Conservation (phyloP, 2,329 filamentous ascomycete species). For the Xylariaceae sp. region DNA sequence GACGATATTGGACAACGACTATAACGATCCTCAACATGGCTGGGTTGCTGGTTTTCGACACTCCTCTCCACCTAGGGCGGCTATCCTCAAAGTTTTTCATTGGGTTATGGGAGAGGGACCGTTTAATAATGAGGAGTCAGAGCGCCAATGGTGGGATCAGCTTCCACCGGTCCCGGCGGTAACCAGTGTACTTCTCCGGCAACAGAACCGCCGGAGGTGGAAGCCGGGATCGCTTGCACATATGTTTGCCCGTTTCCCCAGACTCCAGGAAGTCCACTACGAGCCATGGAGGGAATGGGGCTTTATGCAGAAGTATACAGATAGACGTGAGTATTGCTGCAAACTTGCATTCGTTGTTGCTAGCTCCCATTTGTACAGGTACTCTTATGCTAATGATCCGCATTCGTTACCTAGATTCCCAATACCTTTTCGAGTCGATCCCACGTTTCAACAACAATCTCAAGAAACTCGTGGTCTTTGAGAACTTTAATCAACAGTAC, state of each 20-base stretch:
- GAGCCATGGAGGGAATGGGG: slow-evolving; percentile 44
- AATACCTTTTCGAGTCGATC: slow-evolving; percentile 9
- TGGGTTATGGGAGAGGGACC: slow-evolving; percentile 31
- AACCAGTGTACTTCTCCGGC: slow-evolving; percentile 41
- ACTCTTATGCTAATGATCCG: slow-evolving; percentile 8
- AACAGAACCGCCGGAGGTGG: slow-evolving; percentile 44
- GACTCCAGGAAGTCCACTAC: slow-evolving; percentile 42
- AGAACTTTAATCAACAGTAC: slow-evolving; percentile 45
- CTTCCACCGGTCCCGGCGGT: slow-evolving; percentile 40
- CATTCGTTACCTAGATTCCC: slow-evolving; percentile 8
- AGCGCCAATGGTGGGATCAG: slow-evolving; percentile 37
- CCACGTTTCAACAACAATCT: slow-evolving; percentile 9
- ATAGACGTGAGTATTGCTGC: slow-evolving; percentile 12
- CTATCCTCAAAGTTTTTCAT: slow-evolving; percentile 35
- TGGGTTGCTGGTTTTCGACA: slow-evolving; percentile 27
- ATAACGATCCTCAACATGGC: slow-evolving; percentile 32
- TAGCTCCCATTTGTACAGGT: slow-evolving; percentile 1
- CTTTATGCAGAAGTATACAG: slow-evolving; percentile 2
- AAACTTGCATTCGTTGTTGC: slow-evolving; percentile 1
- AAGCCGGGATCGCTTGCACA: slow-evolving; percentile 37
- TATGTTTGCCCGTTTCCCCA: slow-evolving; percentile 41
- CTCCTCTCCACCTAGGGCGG: slow-evolving; percentile 15
- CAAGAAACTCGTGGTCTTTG: slow-evolving; percentile 34
- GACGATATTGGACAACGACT: slow-evolving; percentile 14
- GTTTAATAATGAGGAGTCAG: slow-evolving; percentile 31